phyloP scores from a whole-genome alignment of 108 stramenopile species.

The Nitzschia sp. region DNA sequence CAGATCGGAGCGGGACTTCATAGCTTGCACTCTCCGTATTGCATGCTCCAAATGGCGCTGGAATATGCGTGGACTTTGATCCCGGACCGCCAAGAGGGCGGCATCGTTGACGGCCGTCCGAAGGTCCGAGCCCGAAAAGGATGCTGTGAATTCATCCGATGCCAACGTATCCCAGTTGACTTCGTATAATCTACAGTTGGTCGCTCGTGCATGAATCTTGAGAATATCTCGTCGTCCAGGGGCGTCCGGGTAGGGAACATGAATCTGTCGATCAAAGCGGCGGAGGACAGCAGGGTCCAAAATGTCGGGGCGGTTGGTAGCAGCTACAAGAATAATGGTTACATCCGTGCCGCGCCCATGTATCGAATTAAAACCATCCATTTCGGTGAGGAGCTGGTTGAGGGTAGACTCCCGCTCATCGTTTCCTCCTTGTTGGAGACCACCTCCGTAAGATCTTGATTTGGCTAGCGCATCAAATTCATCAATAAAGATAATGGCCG shows the following conservation, averaged over 20 bases:
- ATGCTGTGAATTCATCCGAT: conserved; percentile 33
- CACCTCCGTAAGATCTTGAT: conserved; percentile 54
- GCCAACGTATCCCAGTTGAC: conserved; percentile 53
- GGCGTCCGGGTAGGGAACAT: conserved; percentile 81
- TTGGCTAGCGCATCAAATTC: conserved; percentile 95
- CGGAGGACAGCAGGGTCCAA: conserved; percentile 94
- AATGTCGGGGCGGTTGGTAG: conserved; percentile 87
- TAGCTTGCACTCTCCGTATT: conserved; percentile 22
- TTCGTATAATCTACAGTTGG: conserved; percentile 30
- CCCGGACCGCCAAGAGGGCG: conserved; percentile 70
- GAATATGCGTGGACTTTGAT: conserved; percentile 37
- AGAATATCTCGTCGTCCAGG: conserved; percentile 86
- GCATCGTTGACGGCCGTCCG: conserved; percentile 77
- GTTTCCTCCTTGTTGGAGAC: conserved; percentile 31
- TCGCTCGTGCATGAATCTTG: conserved; percentile 73
- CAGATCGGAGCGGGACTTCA: conserved; percentile 13
- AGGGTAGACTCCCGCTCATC: conserved; percentile 95
- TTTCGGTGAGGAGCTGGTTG: conserved; percentile 92
- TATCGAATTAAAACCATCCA: conserved; percentile 87
- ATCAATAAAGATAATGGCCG: conserved; percentile 94
- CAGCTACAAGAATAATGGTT: conserved; percentile 89
- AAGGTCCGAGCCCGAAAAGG: conserved; percentile 81
- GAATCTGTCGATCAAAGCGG: conserved; percentile 93
- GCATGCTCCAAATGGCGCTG: conserved; percentile 65
- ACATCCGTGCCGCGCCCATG: conserved; percentile 23